These are phyloP conservation scores for Begonia fuchsioides DNA, from an alignment of 306 rosid species.

Conservation along the genomic window DNA sequence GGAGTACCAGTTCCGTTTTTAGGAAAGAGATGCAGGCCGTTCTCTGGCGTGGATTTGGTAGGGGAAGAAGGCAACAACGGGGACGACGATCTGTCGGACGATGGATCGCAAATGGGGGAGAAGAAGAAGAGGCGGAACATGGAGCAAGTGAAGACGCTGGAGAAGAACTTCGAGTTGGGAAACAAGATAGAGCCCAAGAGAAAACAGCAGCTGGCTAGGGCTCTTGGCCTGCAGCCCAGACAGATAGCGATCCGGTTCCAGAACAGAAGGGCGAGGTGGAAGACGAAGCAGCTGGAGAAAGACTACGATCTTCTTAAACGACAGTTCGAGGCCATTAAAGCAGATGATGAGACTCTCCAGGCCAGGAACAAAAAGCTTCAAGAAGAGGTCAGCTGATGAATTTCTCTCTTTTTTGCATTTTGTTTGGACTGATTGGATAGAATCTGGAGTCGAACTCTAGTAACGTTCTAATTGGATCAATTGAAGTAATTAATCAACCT, in stretches of 20 bases:
- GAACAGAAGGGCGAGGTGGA: slow-evolving; percentile 13
- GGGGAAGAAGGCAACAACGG: slow-evolving; percentile 12
- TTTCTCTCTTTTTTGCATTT: no score
- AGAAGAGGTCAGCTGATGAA: slow-evolving; percentile 5
- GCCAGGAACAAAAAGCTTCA: slow-evolving; percentile 11
- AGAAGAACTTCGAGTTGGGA: slow-evolving; percentile 11
- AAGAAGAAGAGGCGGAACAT: slow-evolving; percentile 12
- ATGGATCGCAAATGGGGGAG: slow-evolving; percentile 13
- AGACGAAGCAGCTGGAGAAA: slow-evolving; percentile 11
- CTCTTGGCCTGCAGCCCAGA: slow-evolving; percentile 10
- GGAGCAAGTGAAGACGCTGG: slow-evolving; percentile 15
- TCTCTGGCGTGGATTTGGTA: slow-evolving; percentile 11
- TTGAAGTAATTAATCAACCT: no score
- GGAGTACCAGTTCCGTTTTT: slow-evolving; percentile 12
- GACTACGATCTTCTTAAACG: slow-evolving; percentile 10
- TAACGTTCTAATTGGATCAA: no score
- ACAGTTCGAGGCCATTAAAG: slow-evolving; percentile 13
- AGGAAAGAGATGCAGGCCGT: slow-evolving; percentile 13
- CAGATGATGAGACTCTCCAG: slow-evolving; percentile 10
- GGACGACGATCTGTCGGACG: slow-evolving; percentile 11
- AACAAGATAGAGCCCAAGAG: slow-evolving; percentile 14
- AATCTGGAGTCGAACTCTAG: no score
- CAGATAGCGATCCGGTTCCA: slow-evolving; percentile 15
- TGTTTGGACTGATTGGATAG: no score
- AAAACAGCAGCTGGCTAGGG: slow-evolving; percentile 14